Base-by-base conservation (phyloP, 169 alveolate genomes). In the Miamiensis avidus region DNA sequence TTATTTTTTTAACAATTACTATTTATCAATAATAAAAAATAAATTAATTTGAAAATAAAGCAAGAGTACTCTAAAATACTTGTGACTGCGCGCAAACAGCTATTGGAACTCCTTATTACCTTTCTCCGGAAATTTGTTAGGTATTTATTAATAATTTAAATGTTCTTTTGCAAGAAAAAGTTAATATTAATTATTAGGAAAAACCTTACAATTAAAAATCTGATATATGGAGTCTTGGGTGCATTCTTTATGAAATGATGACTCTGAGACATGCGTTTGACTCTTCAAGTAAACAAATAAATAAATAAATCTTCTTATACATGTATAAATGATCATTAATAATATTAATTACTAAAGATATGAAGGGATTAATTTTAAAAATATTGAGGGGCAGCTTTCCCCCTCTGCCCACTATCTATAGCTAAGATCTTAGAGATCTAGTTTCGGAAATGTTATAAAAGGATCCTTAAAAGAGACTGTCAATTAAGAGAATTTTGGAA, bases 91-190 rank as follows among this genome's bases (percentile, higher is more conserved):
- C 95, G 28, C 77, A 92, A 84, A 95, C 97, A 27, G 90, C 96
- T n/a, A 94, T 96, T n/a, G 98, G 97, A 26, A 96, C 97, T 0
- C 97, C 98, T 33, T 96, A 96, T 89, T 95, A 95, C 83, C 81
- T 96, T 72, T 93, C 97, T 29, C 98, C 97, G 0, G 98, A 96
- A 89, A 92, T 96, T n/a, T 93, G 96, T 82, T 86, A 93, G 83
- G 90, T 87, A 91, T n/a, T n/a, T n/a, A n/a, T 34, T 74, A 34
- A n/a, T 64, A 79, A 49, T n/a, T 16, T 0, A 20, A 86, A 84
- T 73, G 86, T 87, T 31, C 83, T 82, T 75, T 79, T 79, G 73
- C 69, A 90, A 73, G 76, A 81, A 90, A 34, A 25, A 26, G 72
- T 83, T 86, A 75, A 82, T 81, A 76, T 84, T 81, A 89, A 83